phyloP scores from a whole-genome alignment of 441 rosid genomes.

The Dalechampia spathulata region DNA sequence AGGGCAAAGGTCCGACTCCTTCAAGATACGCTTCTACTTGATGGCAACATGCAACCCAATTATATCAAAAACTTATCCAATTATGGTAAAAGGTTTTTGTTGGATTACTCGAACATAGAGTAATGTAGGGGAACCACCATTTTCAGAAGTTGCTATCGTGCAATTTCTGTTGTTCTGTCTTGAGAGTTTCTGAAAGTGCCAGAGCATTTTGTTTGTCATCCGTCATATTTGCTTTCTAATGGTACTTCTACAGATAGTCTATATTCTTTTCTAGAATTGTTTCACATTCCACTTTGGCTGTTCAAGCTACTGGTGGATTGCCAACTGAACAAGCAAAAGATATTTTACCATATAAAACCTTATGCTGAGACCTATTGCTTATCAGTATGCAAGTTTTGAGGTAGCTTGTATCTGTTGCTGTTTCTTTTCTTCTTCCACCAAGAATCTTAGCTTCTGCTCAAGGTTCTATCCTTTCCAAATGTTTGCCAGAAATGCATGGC shows the following conservation, averaged over 20 bases:
- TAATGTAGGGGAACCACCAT: neutral
- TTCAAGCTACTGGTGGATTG: conserved; percentile 1
- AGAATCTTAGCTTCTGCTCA: neutral
- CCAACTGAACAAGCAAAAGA: neutral
- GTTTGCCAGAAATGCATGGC: neutral
- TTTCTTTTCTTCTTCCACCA: neutral
- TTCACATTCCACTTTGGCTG: neutral
- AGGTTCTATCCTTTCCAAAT: no score
- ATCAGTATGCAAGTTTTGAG: no score
- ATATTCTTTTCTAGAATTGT: neutral
- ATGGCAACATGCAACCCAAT: neutral
- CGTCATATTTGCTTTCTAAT: neutral
- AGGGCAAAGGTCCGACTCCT: neutral
- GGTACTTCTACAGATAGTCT: conserved; percentile 2
- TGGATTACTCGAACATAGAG: conserved; percentile 13
- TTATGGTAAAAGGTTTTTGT: conserved; percentile 14
- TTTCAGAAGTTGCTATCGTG: neutral
- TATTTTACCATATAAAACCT: neutral
- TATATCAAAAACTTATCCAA: conserved; percentile 6
- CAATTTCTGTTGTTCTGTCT: conserved; percentile 5
- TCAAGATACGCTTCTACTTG: conserved; percentile 8
- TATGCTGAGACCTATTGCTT: neutral
- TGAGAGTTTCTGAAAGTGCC: conserved; percentile 14
- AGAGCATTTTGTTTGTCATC: conserved; percentile 2
- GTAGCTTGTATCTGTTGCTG: neutral